Evolutionary conservation across 495 filamentous ascomycete species (phyloP).

Genomic region (Eremomyces bilateralis): DNA sequence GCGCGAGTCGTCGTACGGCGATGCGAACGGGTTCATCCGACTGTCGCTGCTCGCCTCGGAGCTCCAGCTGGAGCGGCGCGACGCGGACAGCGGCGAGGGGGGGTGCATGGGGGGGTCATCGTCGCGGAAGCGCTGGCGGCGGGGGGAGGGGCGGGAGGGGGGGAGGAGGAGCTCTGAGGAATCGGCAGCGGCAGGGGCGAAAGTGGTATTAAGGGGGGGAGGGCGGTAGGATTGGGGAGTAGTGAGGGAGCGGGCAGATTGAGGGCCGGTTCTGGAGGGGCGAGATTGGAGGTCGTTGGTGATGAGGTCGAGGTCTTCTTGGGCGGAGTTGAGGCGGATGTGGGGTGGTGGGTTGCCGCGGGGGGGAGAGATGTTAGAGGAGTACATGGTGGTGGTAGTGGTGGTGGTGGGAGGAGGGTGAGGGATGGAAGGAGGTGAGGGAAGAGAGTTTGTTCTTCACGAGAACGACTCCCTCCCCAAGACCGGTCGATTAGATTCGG

Average conservation of each 20-base stretch:
- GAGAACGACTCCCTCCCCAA: too few species aligned
- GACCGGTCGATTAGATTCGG: too few species aligned
- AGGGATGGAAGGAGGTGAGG: background rate
- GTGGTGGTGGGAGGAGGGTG: background rate
- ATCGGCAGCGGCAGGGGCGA: slow-evolving; percentile 20
- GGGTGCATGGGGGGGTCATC: slow-evolving; percentile 23
- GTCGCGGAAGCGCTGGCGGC: slow-evolving; percentile 23
- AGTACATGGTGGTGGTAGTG: slow-evolving; percentile 6
- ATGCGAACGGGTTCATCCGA: slow-evolving; percentile 24
- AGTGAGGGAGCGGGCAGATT: slow-evolving; percentile 8
- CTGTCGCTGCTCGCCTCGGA: slow-evolving; percentile 37
- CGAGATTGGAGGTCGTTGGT: slow-evolving; percentile 16
- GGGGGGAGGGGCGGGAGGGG: slow-evolving; percentile 21
- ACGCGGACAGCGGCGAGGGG: slow-evolving; percentile 24
- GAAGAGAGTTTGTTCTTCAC: too few species aligned
- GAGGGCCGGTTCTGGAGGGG: slow-evolving; percentile 1
- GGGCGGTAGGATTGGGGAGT: slow-evolving; percentile 4
- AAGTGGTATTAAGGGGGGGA: slow-evolving; percentile 16
- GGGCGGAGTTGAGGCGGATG: slow-evolving; percentile 37
- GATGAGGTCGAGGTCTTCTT: slow-evolving; percentile 26
- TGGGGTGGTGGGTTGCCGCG: slow-evolving; percentile 24
- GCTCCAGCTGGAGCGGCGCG: slow-evolving; percentile 39
- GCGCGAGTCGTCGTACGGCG: slow-evolving; percentile 36
- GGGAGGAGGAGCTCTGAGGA: slow-evolving; percentile 40
- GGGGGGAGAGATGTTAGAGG: slow-evolving; percentile 12